Base-by-base conservation (phyloP, 805 yeast species). In the Wickerhamiella dianesei region DNA sequence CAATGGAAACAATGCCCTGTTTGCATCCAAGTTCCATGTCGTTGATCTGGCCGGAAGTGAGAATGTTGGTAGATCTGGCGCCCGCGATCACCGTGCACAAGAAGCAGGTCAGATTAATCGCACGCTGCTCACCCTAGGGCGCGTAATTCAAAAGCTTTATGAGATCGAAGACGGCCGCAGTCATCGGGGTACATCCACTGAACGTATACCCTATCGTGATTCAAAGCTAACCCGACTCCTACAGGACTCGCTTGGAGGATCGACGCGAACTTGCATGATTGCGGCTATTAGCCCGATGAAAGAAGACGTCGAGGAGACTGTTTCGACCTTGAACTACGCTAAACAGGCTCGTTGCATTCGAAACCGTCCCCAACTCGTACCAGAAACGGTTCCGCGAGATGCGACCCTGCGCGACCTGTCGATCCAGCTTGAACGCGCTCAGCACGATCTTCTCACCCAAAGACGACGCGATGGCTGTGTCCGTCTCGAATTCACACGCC, bases 1-100 rank as follows among this genome's bases (percentile, higher is more conserved):
- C 2, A 71, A 74, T 2, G 44, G 41, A 72, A 72, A 3, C 75
- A 74, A 56, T 79, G 75, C 47, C 54, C 67, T 20, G 71, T 72
- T 50, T 66, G 77, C 52, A 64, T 69, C 37, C 79, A 85, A 84
- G 57, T 72, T 85, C 60, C 85, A 87, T 59, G 66, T 87, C 19
- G 97, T 89, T 4, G 97, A 89, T 66, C 70, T 89, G 53, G 98
- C 97, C 0, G 97, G 98, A 0, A 83, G 95, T 3, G 98, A 89
- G 61, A 88, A 88, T 60, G 80, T 89, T 46, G 75, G 70, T 52
- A 70, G 86, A 56, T 83, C 95, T 0, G 98, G 98, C 2, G 95
- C 96, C 0, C 71, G 76, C 20, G 79, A 82, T 54, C 81, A 77
- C 59, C 71, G 95, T 40, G 96, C 95, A 0, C 79, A 86, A 54